Conservation (phyloP, 306 rosid genomes). For the Bauhinia variegata region DNA sequence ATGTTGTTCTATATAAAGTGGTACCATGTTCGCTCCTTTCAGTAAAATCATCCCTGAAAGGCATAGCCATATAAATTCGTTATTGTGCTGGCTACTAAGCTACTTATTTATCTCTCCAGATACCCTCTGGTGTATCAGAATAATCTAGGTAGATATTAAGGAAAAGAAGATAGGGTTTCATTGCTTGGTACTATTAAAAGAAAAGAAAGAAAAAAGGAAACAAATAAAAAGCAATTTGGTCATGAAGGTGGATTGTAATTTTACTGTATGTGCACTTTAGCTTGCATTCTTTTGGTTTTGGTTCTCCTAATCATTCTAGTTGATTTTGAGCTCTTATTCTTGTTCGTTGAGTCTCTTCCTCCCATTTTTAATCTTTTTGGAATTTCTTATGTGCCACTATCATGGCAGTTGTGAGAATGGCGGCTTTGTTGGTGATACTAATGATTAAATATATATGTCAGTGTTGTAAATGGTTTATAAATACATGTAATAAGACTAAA, state of each 20-base stretch:
- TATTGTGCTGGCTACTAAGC: neutral
- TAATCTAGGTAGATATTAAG: neutral
- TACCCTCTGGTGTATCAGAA: conserved; percentile 23
- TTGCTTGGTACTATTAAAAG: too few relatives aligned
- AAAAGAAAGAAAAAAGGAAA: too few relatives aligned
- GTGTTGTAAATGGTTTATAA: neutral
- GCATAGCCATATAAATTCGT: neutral
- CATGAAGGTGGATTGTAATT: neutral
- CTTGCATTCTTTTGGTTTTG: neutral
- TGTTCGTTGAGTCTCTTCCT: too few relatives aligned
- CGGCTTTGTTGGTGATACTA: neutral
- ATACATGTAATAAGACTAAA: neutral
- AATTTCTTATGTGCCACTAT: too few relatives aligned
- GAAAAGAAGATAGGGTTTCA: neutral
- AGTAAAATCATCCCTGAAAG: conserved; percentile 9
- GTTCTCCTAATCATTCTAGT: too few relatives aligned
- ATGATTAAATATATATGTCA: neutral
- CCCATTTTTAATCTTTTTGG: too few relatives aligned
- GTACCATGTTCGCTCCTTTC: neutral
- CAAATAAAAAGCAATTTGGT: neutral
- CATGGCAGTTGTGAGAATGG: too few relatives aligned
- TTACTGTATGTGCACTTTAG: neutral
- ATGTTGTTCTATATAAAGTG: too few relatives aligned
- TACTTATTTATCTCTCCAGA: neutral
- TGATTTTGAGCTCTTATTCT: too few relatives aligned